These are phyloP conservation scores for Suillus decipiens DNA, from an alignment of 768 basidiomycete genomes.

Conservation along the genomic window DNA sequence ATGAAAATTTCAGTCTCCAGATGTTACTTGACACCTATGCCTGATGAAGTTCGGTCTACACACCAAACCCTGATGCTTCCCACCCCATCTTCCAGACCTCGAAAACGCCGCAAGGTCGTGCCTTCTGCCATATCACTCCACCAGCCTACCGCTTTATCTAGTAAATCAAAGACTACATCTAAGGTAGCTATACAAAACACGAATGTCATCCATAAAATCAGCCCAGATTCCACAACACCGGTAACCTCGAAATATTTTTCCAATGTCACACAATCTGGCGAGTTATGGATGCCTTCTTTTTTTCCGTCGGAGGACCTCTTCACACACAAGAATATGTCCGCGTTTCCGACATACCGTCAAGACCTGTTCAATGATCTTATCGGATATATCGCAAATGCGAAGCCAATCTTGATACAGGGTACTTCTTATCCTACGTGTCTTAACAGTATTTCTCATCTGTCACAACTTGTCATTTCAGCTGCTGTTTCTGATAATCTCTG, in stretches of 20 bases:
- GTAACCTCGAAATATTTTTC: conserved; percentile 10
- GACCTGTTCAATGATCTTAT: conserved; percentile 25
- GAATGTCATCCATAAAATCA: not conserved
- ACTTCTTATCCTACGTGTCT: conserved; percentile 5
- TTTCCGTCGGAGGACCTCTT: not conserved
- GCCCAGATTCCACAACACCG: conserved; percentile 11
- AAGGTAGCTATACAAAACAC: not conserved
- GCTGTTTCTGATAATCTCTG: conserved; percentile 58
- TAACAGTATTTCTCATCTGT: not conserved
- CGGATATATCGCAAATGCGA: conserved; percentile 29
- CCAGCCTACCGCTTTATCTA: not conserved
- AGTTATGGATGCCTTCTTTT: conserved; percentile 7
- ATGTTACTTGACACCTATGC: not conserved
- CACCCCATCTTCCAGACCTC: not conserved
- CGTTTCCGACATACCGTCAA: not conserved
- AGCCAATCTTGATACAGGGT: conserved; percentile 36
- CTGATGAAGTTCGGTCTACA: not conserved
- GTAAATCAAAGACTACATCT: conserved; percentile 1
- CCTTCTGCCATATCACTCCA: not conserved
- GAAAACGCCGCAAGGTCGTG: not conserved
- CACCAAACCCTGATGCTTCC: not conserved
- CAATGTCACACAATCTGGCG: conserved; percentile 10
- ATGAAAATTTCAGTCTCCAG: not conserved
- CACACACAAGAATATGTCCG: not conserved
- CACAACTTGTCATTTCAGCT: conserved; percentile 37